These are phyloP conservation scores for Pisolithus tinctorius DNA, from an alignment of 768 basidiomycete species.

Conservation along the genomic window DNA sequence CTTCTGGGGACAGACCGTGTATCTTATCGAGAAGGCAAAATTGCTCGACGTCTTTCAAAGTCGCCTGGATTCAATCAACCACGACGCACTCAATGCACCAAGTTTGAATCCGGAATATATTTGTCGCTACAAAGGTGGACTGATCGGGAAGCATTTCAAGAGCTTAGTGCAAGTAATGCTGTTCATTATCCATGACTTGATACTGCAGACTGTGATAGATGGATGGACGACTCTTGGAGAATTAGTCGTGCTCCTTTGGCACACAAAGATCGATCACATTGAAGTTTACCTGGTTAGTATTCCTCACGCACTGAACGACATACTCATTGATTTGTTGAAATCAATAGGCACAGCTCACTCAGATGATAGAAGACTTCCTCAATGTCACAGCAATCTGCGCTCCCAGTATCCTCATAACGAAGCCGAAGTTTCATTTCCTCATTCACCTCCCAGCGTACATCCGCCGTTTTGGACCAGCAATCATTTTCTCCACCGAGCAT, in stretches of 20 bases:
- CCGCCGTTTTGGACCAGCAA: neutral
- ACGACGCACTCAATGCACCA: conserved; percentile 12
- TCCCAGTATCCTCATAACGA: conserved; percentile 15
- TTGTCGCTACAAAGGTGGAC: conserved; percentile 5
- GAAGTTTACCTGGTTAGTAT: neutral
- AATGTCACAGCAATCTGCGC: conserved; percentile 8
- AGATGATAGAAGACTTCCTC: conserved; percentile 15
- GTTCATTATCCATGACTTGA: conserved; percentile 18
- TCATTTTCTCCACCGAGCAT: neutral
- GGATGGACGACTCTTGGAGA: neutral
- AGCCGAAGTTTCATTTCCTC: conserved; percentile 22
- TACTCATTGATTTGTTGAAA: neutral
- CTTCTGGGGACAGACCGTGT: conserved; percentile 15
- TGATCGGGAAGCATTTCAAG: conserved; percentile 21
- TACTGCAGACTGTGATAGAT: conserved; percentile 5
- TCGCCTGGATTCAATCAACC: conserved; percentile 15
- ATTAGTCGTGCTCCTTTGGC: neutral
- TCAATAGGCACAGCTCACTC: neutral
- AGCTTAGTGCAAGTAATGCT: conserved; percentile 22
- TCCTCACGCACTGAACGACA: neutral
- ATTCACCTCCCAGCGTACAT: conserved; percentile 12
- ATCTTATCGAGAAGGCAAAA: conserved; percentile 14
- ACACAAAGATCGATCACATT: neutral
- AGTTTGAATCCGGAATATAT: conserved; percentile 16
- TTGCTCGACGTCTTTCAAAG: conserved; percentile 14